Evolutionary conservation across 441 rosid species (phyloP), one percentile per base, ranked within the genome.

Genomic region (Metrosideros polymorpha): DNA sequence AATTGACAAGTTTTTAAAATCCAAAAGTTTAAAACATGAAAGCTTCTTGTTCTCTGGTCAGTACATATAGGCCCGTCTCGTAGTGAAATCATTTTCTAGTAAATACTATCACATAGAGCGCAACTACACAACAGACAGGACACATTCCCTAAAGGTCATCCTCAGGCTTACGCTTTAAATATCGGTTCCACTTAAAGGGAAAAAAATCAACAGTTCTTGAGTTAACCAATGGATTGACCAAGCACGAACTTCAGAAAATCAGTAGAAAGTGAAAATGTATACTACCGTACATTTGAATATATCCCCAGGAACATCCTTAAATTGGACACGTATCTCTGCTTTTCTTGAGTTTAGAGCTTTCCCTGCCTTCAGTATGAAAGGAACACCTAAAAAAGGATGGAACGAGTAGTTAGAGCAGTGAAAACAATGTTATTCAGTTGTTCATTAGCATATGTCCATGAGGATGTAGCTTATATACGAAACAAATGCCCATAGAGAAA

Each of bases 301-400:
- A 90, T 98, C 99, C 17, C 99, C 99, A 54, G 99, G 99, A 91
- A 95, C 98, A 89, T 98, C 99, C 93, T 96, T 98, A 88, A 98
- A 98, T 90, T 96, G 99, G 91, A 98, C 89, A 22, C 99, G 98
- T 87, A 97, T 98, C 92, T 96, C 99, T 61, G 99, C 99, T 92
- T 98, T 98, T 90, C 97, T 94, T 71, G 99, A 98, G 89, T 92
- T 92, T 86, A 98, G 89, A 88, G 99, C 99, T 91, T 97, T 98
- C 87, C 99, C 99, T 6, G 99, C 99, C 96, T 98, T 98, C 35
- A 96, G 86, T 83, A 98, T 93, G 88, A 96, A 98, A 86, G 99
- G 99, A 87, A 98, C 98, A 83, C 99, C 99, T 96, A 87, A 83
- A 85, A 89, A 32, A 77, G 88, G 84, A 24, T 82, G 84, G 87